Evolutionary conservation across 2,329 filamentous ascomycete species (phyloP).

Genomic region (Chrysoporthe deuterocubensis): DNA sequence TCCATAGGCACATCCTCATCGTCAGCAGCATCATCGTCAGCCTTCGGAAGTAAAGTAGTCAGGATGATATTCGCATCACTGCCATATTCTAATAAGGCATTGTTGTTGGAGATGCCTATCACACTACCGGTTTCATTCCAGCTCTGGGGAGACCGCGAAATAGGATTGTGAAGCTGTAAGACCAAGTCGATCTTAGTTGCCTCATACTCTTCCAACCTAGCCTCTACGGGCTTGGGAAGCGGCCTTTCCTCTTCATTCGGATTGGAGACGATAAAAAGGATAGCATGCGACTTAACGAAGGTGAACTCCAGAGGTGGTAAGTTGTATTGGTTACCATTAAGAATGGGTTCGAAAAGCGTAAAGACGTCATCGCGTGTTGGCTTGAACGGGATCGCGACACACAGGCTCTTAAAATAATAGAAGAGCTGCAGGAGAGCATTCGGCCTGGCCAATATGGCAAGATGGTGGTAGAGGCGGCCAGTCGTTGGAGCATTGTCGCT

Average conservation of each 20-base stretch:
- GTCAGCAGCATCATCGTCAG: slow-evolving; percentile 1
- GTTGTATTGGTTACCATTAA: slow-evolving; percentile 38
- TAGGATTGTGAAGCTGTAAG: slow-evolving; percentile 58
- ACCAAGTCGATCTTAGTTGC: slow-evolving; percentile 50
- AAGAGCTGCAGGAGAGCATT: slow-evolving; percentile 73
- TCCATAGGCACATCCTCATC: slow-evolving; percentile 15
- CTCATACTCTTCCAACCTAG: too few relatives aligned
- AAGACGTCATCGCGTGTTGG: slow-evolving; percentile 60
- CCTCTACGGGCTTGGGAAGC: slow-evolving; percentile 36
- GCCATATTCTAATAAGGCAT: slow-evolving; percentile 61
- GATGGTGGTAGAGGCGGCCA: slow-evolving; percentile 84
- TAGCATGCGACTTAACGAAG: slow-evolving; percentile 67
- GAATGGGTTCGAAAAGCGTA: slow-evolving; percentile 55
- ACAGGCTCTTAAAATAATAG: slow-evolving; percentile 73
- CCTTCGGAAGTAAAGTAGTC: slow-evolving; percentile 38
- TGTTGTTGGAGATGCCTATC: slow-evolving; percentile 61
- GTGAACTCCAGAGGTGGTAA: slow-evolving; percentile 56
- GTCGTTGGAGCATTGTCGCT: slow-evolving; percentile 76
- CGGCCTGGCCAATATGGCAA: slow-evolving; percentile 77
- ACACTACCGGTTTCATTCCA: slow-evolving; percentile 61
- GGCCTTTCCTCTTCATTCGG: slow-evolving; percentile 18
- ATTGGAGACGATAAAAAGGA: slow-evolving; percentile 53
- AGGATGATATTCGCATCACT: slow-evolving; percentile 47
- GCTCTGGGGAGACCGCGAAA: slow-evolving; percentile 52
- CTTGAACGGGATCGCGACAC: slow-evolving; percentile 67